A percentile compares a stretch with the other conserved stretches of the same genome.
Conservation (phyloP, 225 moss, liverwort and hornwort genomes). For the Thuidium tamariscinum region DNA sequence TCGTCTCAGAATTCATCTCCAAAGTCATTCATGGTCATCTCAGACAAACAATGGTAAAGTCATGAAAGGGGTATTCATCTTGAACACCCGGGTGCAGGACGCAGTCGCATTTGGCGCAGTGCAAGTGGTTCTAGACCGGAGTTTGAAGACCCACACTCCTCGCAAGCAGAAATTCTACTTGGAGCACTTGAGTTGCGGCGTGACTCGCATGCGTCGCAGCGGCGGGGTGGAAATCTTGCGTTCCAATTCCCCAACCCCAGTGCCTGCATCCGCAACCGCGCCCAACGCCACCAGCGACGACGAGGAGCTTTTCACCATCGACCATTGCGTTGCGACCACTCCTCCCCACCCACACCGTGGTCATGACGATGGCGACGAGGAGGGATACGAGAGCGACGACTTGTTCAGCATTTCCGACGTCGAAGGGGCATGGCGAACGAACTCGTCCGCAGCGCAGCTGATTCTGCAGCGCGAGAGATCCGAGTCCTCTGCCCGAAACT, state of each 20-base stretch:
- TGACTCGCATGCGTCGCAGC: slow-evolving; percentile 29
- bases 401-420: slow-evolving; percentile 26
- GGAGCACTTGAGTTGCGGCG: slow-evolving; percentile 5
- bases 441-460: neutral
- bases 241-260: neutral
- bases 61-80: neutral
- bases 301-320: slow-evolving; percentile 41
- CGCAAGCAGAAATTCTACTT: slow-evolving; percentile 15
- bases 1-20: neutral
- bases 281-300: neutral
- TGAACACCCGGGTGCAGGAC: neutral
- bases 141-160: neutral
- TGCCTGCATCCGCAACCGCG: neutral
- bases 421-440: neutral
- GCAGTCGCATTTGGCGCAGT: neutral
- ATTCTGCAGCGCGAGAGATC: neutral
- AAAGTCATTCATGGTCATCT: neutral
- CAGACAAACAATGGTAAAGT: neutral
- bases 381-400: slow-evolving; percentile 40
- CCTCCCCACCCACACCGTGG: neutral
- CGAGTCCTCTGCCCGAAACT: neutral
- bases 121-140: slow-evolving; percentile 27
- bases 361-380: neutral
- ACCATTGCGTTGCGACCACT: neutral
- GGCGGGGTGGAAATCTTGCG: slow-evolving; percentile 22